Percentiles rank a stretch among this genome's conserved stretches.
Evolutionary conservation across 495 filamentous ascomycete genomes (phyloP).

Genomic region (Daldinia childiae): DNA sequence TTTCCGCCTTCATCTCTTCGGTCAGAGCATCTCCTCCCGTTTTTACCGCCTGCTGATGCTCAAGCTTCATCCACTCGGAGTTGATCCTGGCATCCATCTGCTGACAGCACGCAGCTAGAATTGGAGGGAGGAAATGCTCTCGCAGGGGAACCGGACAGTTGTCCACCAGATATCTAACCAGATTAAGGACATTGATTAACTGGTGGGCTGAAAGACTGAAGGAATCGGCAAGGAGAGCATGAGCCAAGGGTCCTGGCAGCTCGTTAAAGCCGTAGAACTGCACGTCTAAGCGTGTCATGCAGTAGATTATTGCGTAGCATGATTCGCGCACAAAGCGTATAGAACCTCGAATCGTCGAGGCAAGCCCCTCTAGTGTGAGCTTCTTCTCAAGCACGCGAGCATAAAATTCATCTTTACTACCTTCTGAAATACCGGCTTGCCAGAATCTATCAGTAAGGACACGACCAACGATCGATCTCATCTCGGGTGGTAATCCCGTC

Average conservation of each 20-base stretch:
- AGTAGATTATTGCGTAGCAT: conserved; percentile 91
- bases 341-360: conserved; percentile 88
- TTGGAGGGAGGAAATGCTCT: conserved; percentile 83
- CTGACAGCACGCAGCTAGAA: conserved; percentile 81
- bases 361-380: conserved; percentile 89
- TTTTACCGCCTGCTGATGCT: conserved; percentile 61
- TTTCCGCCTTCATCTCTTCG: conserved; percentile 98
- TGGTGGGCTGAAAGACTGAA: conserved; percentile 90
- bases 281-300: conserved; percentile 86
- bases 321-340: conserved; percentile 90
- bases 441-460: conserved; percentile 97
- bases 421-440: conserved; percentile 96
- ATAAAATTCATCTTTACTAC: conserved; percentile 96
- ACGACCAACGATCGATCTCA: conserved; percentile 77
- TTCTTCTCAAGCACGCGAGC: conserved; percentile 88
- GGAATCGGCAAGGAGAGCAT: conserved; percentile 85
- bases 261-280: conserved; percentile 90
- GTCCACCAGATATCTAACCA: conserved; percentile 86
- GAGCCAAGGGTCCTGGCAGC: conserved; percentile 82
- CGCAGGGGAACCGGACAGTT: conserved; percentile 84
- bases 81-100: conserved; percentile 88
- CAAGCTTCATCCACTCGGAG: conserved; percentile 82
- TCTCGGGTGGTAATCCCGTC: conserved; percentile 78
- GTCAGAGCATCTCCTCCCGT: conserved; percentile 74
- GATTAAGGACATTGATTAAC: conserved; percentile 85